Conservation (phyloP, 352 stramenopile genomes). For the Phytophthora quininea region DNA sequence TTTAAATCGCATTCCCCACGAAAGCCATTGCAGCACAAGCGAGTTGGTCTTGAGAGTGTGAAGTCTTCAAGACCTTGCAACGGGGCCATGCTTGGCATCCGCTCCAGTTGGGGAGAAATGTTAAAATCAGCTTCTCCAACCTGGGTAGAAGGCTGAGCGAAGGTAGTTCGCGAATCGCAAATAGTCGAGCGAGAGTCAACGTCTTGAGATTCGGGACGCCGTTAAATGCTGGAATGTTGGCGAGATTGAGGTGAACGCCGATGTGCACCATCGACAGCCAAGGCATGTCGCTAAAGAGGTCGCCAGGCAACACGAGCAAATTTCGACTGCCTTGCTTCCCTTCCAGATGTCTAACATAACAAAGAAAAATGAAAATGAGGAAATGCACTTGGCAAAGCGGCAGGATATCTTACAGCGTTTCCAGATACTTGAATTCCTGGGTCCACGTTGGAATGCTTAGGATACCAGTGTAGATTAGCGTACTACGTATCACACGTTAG, state of each 20-base stretch:
- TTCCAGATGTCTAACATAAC: conserved; percentile 22
- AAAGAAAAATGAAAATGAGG: not conserved
- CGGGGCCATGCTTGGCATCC: conserved; percentile 17
- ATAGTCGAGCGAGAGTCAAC: conserved; percentile 21
- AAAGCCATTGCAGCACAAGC: conserved; percentile 35
- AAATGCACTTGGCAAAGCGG: not conserved
- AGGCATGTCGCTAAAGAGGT: conserved; percentile 30
- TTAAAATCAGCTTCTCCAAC: conserved; percentile 12
- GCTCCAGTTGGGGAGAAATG: conserved; percentile 19
- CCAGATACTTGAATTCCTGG: conserved; percentile 28
- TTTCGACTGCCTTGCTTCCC: conserved; percentile 22
- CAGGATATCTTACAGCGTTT: conserved; percentile 30
- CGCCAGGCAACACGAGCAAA: conserved; percentile 10
- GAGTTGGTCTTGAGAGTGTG: conserved; percentile 8
- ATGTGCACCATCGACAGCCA: conserved; percentile 28
- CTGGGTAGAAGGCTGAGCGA: conserved; percentile 9
- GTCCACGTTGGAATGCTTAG: conserved; percentile 26
- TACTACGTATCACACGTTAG: not conserved
- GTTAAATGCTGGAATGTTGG: conserved; percentile 14
- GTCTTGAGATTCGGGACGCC: conserved; percentile 30
- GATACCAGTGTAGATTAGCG: conserved; percentile 31
- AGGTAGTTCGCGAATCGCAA: conserved; percentile 10
- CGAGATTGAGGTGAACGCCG: conserved; percentile 11
- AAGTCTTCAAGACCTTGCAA: conserved; percentile 12
- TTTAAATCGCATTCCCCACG: conserved; percentile 21